These are phyloP conservation scores for Elaeis guineensis DNA, from an alignment of 176 grass and related monocot species.

Conservation along the genomic window DNA sequence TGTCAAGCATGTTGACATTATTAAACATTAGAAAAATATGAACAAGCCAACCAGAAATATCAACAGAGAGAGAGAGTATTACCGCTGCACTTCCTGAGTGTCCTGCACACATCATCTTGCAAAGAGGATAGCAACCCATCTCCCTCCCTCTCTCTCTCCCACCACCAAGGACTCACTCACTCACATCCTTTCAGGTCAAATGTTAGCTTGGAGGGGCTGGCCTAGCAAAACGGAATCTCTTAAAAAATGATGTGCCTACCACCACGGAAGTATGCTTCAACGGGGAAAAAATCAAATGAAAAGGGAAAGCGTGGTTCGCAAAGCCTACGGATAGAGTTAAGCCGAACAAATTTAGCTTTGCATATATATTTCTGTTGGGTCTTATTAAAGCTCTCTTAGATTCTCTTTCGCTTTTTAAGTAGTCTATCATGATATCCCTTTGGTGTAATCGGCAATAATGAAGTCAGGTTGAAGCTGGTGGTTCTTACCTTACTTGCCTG, in stretches of 20 bases:
- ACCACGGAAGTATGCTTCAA: background rate
- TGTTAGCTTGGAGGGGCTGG: background rate
- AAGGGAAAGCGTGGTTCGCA: constrained; percentile 18
- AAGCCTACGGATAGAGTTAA: constrained; percentile 11
- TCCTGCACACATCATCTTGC: constrained; percentile 48
- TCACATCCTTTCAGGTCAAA: constrained; percentile 11
- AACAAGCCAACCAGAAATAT: background rate
- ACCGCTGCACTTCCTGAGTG: constrained; percentile 62
- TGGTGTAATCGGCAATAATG: no score
- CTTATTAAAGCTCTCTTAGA: constrained; percentile 8
- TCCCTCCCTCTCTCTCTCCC: constrained; percentile 20
- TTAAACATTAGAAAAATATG: background rate
- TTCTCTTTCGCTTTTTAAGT: background rate
- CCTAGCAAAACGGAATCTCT: background rate
- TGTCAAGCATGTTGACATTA: background rate
- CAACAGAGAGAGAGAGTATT: constrained; percentile 5
- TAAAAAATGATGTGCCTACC: background rate
- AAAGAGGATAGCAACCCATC: constrained; percentile 84
- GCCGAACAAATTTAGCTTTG: constrained; percentile 19
- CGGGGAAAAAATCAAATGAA: background rate
- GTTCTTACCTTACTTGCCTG: no score
- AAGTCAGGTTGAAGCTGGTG: no score
- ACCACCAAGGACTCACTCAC: constrained; percentile 25
- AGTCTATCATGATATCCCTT: no score
- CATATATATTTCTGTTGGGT: constrained; percentile 28